Evolutionary conservation across 2,329 filamentous ascomycete species (phyloP).

Genomic region (Fusarium circinatum): DNA sequence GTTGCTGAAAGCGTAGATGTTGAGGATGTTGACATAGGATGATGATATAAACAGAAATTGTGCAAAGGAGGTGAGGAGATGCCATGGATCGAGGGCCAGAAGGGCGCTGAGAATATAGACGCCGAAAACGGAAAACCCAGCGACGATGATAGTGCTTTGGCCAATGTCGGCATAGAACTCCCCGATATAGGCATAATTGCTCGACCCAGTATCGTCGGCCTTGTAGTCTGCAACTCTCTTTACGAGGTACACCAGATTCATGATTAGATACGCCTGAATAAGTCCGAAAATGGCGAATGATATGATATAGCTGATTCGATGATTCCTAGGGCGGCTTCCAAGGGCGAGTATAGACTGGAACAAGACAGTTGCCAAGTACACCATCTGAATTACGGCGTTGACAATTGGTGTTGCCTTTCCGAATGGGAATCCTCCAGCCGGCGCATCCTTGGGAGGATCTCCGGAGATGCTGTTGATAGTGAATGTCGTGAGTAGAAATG

Average conservation of each 20-base stretch:
- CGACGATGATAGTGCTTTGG: background rate
- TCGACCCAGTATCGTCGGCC: background rate
- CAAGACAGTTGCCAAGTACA: background rate
- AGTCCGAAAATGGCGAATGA: constrained; percentile 20
- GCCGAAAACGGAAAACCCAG: background rate
- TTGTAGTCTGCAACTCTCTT: background rate
- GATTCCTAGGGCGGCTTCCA: constrained; percentile 1
- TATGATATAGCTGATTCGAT: background rate
- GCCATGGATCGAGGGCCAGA: background rate
- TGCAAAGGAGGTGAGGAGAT: background rate
- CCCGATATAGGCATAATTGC: background rate
- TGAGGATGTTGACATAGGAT: constrained; percentile 5
- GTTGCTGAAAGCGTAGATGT: constrained; percentile 9
- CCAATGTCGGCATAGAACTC: constrained; percentile 11
- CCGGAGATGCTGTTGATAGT: constrained; percentile 19
- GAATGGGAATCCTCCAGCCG: constrained; percentile 5
- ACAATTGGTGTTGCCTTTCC: constrained; percentile 12
- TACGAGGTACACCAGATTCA: background rate
- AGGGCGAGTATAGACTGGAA: constrained; percentile 25
- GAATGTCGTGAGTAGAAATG: constrained; percentile 5
- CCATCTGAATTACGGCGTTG: background rate
- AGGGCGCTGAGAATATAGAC: background rate
- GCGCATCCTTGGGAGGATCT: background rate
- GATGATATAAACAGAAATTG: constrained; percentile 3
- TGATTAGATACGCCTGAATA: constrained; percentile 4